Conservation (phyloP, 2,329 filamentous ascomycete species). For the Mycosphaerelloides madeirae region DNA sequence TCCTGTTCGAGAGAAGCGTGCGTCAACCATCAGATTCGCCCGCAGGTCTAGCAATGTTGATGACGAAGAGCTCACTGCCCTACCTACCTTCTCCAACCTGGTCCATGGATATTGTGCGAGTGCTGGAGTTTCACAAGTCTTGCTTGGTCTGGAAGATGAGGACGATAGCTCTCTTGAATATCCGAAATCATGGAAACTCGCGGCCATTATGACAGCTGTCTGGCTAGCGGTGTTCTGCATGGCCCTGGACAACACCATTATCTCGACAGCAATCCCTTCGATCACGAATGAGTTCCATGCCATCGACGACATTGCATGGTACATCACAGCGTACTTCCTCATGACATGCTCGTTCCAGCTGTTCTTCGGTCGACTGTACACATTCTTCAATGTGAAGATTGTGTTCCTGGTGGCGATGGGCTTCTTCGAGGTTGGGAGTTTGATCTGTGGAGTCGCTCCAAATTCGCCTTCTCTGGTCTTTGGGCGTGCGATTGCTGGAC, state of each 20-base stretch:
- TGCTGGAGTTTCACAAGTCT: no score
- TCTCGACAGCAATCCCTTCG: conserved; percentile 44
- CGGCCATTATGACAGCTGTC: conserved; percentile 34
- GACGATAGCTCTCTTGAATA: conserved; percentile 33
- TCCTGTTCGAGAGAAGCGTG: no score
- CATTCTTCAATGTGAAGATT: conserved; percentile 45
- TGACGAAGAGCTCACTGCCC: no score
- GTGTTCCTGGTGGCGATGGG: conserved; percentile 41
- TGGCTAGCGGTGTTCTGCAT: conserved; percentile 35
- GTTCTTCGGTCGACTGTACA: conserved; percentile 46
- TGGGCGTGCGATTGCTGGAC: conserved; percentile 48
- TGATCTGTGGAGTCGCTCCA: conserved; percentile 49
- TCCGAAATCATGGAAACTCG: conserved; percentile 31
- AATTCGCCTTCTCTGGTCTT: conserved; percentile 48
- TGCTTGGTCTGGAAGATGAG: not conserved
- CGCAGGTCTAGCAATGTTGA: no score
- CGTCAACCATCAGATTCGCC: no score
- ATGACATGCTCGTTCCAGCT: conserved; percentile 40
- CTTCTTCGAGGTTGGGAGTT: conserved; percentile 51
- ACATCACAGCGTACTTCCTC: conserved; percentile 44
- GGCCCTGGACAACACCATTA: conserved; percentile 44
- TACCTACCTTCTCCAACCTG: no score
- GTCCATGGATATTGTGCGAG: no score
- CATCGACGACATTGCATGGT: conserved; percentile 44
- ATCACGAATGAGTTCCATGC: conserved; percentile 47